These are phyloP conservation scores for Phylloporus gajari DNA, from an alignment of 1,284 basidiomycete species.

Conservation along the genomic window DNA sequence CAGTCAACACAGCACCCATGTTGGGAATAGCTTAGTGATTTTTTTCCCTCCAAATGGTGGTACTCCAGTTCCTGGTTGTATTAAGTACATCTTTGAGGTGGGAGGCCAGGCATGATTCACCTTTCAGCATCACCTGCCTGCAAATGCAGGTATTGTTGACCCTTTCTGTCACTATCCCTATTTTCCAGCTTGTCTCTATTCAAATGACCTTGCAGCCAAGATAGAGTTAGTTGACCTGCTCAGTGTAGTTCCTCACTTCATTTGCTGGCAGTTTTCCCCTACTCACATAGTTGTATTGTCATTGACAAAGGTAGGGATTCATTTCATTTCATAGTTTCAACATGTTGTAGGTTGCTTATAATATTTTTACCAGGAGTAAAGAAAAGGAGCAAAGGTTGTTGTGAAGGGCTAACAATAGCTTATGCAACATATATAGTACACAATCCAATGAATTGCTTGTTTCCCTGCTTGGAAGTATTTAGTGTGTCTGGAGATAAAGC, in stretches of 20 bases:
- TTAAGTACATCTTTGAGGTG: constrained; percentile 8
- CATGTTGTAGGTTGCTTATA: too few species aligned
- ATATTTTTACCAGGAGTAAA: too few species aligned
- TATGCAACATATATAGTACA: too few species aligned
- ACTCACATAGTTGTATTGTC: too few species aligned
- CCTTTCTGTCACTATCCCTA: not conserved
- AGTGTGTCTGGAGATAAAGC: too few species aligned
- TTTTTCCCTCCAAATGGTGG: not conserved
- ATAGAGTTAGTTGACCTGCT: not conserved
- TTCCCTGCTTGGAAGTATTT: too few species aligned
- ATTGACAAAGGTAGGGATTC: too few species aligned
- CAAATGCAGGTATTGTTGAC: not conserved
- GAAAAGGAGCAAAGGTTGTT: too few species aligned
- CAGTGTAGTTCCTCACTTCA: not conserved
- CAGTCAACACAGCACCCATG: not conserved
- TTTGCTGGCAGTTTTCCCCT: not conserved
- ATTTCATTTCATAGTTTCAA: too few species aligned
- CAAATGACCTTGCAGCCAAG: not conserved
- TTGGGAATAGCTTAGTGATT: not conserved
- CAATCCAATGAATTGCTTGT: too few species aligned
- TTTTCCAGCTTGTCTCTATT: not conserved
- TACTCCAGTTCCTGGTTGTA: not conserved
- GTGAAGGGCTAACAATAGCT: too few species aligned
- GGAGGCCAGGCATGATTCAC: not conserved
- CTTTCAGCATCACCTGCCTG: not conserved